Percentiles rank a stretch among this genome's conserved stretches.
Conservation (phyloP, 2,329 filamentous ascomycete species). For the Pezicula radicicola region DNA sequence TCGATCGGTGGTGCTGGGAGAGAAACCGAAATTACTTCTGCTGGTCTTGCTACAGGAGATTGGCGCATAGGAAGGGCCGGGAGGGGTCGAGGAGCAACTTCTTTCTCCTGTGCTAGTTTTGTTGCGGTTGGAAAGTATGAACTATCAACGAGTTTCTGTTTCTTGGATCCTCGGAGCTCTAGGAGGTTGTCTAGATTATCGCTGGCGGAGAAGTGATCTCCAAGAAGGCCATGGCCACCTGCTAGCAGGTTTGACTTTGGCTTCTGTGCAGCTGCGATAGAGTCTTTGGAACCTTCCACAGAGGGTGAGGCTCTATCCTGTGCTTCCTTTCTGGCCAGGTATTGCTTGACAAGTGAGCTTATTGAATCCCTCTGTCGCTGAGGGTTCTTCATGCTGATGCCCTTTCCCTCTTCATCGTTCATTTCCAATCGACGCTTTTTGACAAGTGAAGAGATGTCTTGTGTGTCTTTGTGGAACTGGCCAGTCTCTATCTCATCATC, state of each 20-base stretch:
- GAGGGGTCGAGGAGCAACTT: background rate
- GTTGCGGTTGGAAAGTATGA: constrained; percentile 20
- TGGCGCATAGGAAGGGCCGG: constrained; percentile 5
- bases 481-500: constrained; percentile 32
- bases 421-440: constrained; percentile 34
- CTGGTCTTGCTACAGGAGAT: constrained; percentile 2
- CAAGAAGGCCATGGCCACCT: constrained; percentile 6
- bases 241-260: constrained; percentile 15
- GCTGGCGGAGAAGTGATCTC: constrained; percentile 34
- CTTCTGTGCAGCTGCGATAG: constrained; percentile 5
- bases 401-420: constrained; percentile 6
- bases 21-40: background rate
- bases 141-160: constrained; percentile 22
- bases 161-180: constrained; percentile 38
- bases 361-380: background rate
- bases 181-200: constrained; percentile 48
- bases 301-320: background rate
- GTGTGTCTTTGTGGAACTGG: constrained; percentile 13
- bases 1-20: constrained; percentile 16
- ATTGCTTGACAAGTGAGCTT: constrained; percentile 2
- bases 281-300: background rate
- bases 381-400: background rate
- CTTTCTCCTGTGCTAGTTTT: background rate
- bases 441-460: constrained; percentile 34
- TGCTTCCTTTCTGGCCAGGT: background rate